Conservation (phyloP, 139 green algal genomes). For the Raphidocelis subcapitata region DNA sequence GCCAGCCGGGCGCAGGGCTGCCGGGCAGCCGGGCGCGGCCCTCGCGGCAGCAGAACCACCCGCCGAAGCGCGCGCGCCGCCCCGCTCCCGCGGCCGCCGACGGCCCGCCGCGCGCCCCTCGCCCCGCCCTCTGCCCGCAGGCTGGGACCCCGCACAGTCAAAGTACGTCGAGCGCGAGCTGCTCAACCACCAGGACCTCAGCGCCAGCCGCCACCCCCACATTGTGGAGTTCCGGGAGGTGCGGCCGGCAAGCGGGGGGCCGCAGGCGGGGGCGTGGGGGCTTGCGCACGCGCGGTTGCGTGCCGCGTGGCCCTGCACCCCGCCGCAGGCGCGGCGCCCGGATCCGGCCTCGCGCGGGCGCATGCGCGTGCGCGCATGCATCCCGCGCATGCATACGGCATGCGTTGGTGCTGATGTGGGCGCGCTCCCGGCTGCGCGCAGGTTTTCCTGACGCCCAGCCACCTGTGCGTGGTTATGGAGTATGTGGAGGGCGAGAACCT, state of each 20-base stretch:
- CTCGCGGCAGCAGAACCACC: background rate
- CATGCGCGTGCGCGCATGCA: background rate
- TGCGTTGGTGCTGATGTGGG: background rate
- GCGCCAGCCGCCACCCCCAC: conserved; percentile 77
- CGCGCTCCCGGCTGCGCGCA: too few species aligned
- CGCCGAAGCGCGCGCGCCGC: background rate
- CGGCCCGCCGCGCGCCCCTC: background rate
- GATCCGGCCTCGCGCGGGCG: background rate
- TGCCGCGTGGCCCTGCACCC: background rate
- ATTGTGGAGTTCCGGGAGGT: conserved; percentile 93
- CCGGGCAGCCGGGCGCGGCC: background rate
- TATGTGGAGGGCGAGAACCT: conserved; percentile 51
- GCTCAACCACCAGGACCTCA: conserved; percentile 29
- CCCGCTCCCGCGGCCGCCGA: background rate
- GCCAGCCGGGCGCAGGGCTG: background rate
- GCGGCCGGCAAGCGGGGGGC: too few species aligned
- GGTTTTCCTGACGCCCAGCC: conserved; percentile 37
- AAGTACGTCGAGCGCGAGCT: conserved; percentile 38
- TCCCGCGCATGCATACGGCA: background rate
- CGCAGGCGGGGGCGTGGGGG: too few species aligned
- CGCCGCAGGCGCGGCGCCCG: background rate
- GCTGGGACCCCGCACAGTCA: conserved; percentile 25
- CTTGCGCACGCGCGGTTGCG: conserved; percentile 1
- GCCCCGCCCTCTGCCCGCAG: background rate
- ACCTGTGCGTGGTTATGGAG: conserved; percentile 46